Evolutionary conservation across 2,329 filamentous ascomycete species (phyloP).

Genomic region (Diplodia intermedia): DNA sequence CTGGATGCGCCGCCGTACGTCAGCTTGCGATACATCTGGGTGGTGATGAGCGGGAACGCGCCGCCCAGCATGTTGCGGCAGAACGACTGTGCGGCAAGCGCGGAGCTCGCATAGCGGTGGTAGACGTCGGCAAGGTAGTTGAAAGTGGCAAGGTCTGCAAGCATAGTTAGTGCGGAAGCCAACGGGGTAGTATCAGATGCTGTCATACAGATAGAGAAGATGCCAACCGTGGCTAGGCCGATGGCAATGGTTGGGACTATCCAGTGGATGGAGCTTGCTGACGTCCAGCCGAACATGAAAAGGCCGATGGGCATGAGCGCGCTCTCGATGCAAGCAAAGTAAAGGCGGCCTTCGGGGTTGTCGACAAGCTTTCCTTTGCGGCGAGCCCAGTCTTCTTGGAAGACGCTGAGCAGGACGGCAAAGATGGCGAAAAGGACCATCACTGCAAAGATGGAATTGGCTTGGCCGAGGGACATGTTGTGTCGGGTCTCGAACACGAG

Average conservation of each 20-base stretch:
- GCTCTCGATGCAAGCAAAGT: slow-evolving; percentile 80
- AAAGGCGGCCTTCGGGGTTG: slow-evolving; percentile 74
- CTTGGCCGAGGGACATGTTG: slow-evolving; percentile 70
- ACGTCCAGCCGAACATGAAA: slow-evolving; percentile 80
- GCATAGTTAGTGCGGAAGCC: slow-evolving; percentile 33
- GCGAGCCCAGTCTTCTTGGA: slow-evolving; percentile 71
- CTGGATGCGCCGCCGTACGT: slow-evolving; percentile 75
- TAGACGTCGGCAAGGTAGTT: slow-evolving; percentile 93
- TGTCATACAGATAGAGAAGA: slow-evolving; percentile 74
- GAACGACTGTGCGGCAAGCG: slow-evolving; percentile 84
- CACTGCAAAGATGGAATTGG: slow-evolving; percentile 75
- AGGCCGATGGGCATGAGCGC: slow-evolving; percentile 78
- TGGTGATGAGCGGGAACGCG: slow-evolving; percentile 78
- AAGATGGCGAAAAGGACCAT: slow-evolving; percentile 72
- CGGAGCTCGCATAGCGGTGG: slow-evolving; percentile 82
- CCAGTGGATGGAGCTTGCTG: slow-evolving; percentile 69
- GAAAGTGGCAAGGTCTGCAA: slow-evolving; percentile 72
- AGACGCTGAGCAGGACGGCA: slow-evolving; percentile 72
- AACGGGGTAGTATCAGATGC: background rate
- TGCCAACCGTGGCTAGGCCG: slow-evolving; percentile 79
- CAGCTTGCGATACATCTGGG: slow-evolving; percentile 73
- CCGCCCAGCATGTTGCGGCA: slow-evolving; percentile 85
- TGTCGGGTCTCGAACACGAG: slow-evolving; percentile 75
- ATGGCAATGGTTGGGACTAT: slow-evolving; percentile 74
- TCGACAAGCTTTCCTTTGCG: slow-evolving; percentile 49